Evolutionary conservation across 192 early-diverging fungal genomes (phyloP).

Genomic region (Anaeromyces robustus): DNA sequence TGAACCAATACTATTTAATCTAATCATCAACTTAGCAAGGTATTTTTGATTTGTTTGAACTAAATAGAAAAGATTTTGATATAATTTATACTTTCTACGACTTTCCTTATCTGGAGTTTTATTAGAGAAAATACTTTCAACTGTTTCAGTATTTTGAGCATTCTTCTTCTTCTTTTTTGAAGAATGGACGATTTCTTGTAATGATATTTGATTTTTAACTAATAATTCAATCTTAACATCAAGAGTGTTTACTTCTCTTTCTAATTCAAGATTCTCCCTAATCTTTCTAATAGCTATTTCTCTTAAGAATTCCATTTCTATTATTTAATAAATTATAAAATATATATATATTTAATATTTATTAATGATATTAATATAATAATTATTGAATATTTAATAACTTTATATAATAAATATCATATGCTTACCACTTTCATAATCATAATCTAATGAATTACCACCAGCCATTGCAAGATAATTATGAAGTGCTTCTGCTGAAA

Average conservation of each 20-base stretch:
- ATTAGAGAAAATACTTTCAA: constrained; percentile 41
- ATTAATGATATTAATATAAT: no score
- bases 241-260: constrained; percentile 64
- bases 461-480: constrained; percentile 79
- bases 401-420: constrained; percentile 4
- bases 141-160: background rate
- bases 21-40: constrained; percentile 71
- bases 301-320: constrained; percentile 62
- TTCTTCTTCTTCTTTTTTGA: constrained; percentile 33
- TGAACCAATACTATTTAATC: constrained; percentile 55
- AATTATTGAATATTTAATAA: constrained; percentile 3
- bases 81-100: constrained; percentile 53
- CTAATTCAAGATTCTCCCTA: constrained; percentile 68
- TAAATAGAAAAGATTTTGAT: constrained; percentile 90
- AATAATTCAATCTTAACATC: constrained; percentile 95
- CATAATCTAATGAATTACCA: constrained; percentile 79
- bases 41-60: constrained; percentile 93
- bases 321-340: constrained; percentile 2
- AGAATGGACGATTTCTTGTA: constrained; percentile 81
- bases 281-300: constrained; percentile 78
- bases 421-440: constrained; percentile 65
- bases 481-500: constrained; percentile 64
- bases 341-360: no score
- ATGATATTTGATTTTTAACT: constrained; percentile 83
- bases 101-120: constrained; percentile 76